phyloP scores from a whole-genome alignment of 2,329 filamentous ascomycete genomes.

The Hymenotorrendiella dingleyae region DNA sequence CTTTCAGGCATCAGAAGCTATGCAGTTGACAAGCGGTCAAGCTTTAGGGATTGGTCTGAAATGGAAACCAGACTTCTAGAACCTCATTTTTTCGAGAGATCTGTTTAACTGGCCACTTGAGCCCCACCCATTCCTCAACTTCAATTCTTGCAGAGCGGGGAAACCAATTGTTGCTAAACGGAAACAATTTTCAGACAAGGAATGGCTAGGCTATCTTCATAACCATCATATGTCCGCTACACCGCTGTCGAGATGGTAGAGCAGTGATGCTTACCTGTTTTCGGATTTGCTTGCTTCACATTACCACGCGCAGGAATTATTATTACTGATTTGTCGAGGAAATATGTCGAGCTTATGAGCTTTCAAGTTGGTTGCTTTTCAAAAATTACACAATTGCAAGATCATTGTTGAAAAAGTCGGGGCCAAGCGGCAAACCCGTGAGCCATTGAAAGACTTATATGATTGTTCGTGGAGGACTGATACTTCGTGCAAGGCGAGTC shows the following conservation, averaged over 20 bases:
- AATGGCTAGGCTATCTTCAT: background rate
- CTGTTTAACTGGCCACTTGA: background rate
- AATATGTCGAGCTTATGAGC: conserved; percentile 4
- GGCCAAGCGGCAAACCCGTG: background rate
- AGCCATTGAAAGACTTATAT: conserved; percentile 4
- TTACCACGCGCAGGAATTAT: conserved; percentile 6
- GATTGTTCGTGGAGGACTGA: background rate
- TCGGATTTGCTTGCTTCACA: conserved; percentile 6
- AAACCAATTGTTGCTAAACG: background rate
- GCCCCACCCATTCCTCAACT: background rate
- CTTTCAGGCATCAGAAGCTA: conserved; percentile 9
- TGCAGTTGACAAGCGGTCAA: conserved; percentile 13
- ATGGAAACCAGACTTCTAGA: background rate
- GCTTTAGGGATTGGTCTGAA: conserved; percentile 1
- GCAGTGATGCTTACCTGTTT: conserved; percentile 14
- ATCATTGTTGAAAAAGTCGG: background rate
- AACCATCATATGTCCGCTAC: conserved; percentile 14
- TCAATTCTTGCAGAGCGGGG: background rate
- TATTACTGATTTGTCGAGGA: too few relatives aligned
- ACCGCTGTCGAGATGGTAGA: conserved; percentile 15
- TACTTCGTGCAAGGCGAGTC: conserved; percentile 4
- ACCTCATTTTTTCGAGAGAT: background rate
- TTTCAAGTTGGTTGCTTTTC: too few relatives aligned
- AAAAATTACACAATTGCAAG: background rate
- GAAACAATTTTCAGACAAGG: background rate